Evolutionary conservation across 306 rosid species (phyloP), one percentile per base, ranked within the genome.

Genomic region (Adenanthera pavonina): DNA sequence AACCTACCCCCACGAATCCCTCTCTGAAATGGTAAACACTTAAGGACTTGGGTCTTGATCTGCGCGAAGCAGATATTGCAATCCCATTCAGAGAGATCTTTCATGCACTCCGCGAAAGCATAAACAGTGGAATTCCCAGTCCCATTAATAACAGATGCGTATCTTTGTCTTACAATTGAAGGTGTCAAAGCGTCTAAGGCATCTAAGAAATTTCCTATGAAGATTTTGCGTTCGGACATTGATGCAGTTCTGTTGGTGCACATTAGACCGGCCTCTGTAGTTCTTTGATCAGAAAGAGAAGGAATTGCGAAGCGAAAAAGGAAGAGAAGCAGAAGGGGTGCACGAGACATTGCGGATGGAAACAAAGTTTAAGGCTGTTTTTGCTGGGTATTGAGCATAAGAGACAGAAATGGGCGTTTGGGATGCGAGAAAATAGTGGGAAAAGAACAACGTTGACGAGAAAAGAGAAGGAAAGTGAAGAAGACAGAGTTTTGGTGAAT

Each of bases 51-150:
- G 17, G 88, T 85, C 81, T 92, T 92, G 88, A 90, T 82, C 87
- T 72, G 89, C 0, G 92, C 95, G 13, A 88, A 77, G 80, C 97
- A 92, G 57, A 91, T 16, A 81, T 91, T 64, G 79, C 97, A 92
- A 46, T 92, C 97, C 3, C 71, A 6, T 33, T 64, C 84, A 1
- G 91, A 73, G 17, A 92, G 90, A 78, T 92, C 95, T 14, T 35
- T 83, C 93, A 92, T 86, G 86, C 97, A 92, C 90, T 89, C 86
- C 0, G 89, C 94, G 20, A 89, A 83, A 7, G 94, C 87, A 47
- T 81, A 87, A 13, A 92, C 94, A 8, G 86, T 77, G 61, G 53
- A 16, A 82, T 85, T 90, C 2, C 80, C 84, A 1, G 91, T 68
- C 15, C 95, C 94, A 15, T 85, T 88, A 5, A 78, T 56, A 2